Conservation (phyloP, 768 basidiomycete species). For the Exidia glandulosa region DNA sequence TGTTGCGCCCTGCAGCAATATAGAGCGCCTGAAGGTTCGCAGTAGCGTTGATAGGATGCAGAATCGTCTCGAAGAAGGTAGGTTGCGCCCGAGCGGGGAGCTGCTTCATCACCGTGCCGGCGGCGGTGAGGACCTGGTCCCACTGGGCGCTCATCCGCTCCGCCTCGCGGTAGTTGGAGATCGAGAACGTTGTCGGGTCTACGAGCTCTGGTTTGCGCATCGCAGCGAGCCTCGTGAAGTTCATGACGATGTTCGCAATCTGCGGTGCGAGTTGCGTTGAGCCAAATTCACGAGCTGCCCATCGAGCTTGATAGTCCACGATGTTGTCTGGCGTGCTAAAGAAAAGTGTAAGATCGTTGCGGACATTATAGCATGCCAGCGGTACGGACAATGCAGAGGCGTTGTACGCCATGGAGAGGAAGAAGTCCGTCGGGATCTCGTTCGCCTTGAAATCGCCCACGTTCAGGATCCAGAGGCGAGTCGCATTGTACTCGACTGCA, state of each 20-base stretch:
- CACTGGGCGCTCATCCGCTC: constrained; percentile 44
- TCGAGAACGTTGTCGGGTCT: constrained; percentile 48
- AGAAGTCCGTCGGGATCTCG: constrained; percentile 61
- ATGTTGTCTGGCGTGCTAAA: constrained; percentile 39
- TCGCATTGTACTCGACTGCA: constrained; percentile 47
- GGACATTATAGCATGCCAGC: not conserved
- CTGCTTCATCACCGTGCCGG: constrained; percentile 45
- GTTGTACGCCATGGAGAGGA: constrained; percentile 50
- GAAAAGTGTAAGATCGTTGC: not conserved
- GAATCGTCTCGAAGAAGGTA: constrained; percentile 61
- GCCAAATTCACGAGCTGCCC: constrained; percentile 59
- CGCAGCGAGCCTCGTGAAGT: constrained; percentile 45
- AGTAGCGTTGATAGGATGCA: constrained; percentile 51
- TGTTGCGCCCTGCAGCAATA: constrained; percentile 48
- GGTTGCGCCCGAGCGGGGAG: constrained; percentile 36
- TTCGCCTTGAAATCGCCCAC: constrained; percentile 69
- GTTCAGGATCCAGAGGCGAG: constrained; percentile 58
- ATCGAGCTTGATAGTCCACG: constrained; percentile 37
- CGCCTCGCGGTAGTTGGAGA: constrained; percentile 62
- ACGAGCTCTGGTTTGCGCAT: constrained; percentile 57
- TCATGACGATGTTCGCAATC: constrained; percentile 42
- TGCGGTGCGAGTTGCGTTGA: constrained; percentile 25
- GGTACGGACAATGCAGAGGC: constrained; percentile 27
- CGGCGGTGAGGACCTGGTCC: constrained; percentile 35
- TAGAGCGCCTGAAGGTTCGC: constrained; percentile 47